Percentiles rank a stretch among this genome's conserved stretches.
Evolutionary conservation across 352 stramenopile genomes (phyloP).

Genomic region (Globisporangium echinulatum): DNA sequence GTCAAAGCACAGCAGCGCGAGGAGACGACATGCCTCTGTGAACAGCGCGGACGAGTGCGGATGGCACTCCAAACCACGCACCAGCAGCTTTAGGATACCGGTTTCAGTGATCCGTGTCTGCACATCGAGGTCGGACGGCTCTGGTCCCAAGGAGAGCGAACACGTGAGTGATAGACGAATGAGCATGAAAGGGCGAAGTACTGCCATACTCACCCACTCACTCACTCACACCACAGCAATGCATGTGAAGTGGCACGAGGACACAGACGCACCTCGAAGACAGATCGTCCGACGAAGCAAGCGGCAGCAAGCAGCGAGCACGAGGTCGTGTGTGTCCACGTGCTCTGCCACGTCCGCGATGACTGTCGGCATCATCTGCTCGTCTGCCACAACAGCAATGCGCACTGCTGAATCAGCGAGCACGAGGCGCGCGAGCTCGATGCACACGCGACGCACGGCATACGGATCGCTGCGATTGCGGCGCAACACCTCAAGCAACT

Average conservation of each 20-base stretch:
- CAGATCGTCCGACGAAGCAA: conserved; percentile 44
- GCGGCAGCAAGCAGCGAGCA: conserved; percentile 33
- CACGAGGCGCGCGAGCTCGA: conserved; percentile 44
- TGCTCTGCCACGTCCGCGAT: conserved; percentile 20
- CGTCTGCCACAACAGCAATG: conserved; percentile 27
- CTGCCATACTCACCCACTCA: too few relatives aligned
- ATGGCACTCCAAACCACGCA: conserved; percentile 23
- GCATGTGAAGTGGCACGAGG: neutral
- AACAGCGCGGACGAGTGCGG: conserved; percentile 20
- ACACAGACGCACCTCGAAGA: conserved; percentile 22
- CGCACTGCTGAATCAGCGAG: conserved; percentile 22
- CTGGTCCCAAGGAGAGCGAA: conserved; percentile 9
- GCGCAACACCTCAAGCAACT: conserved; percentile 27
- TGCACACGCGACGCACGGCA: conserved; percentile 40
- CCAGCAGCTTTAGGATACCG: conserved; percentile 28
- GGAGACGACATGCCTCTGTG: conserved; percentile 28
- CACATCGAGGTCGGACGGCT: conserved; percentile 43
- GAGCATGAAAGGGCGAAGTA: neutral
- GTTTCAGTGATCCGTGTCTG: conserved; percentile 46
- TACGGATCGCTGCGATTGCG: conserved; percentile 28
- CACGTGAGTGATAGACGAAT: neutral
- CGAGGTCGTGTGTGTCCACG: conserved; percentile 23
- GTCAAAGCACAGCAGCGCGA: conserved; percentile 49
- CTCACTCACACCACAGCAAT: neutral
- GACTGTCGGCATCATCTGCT: conserved; percentile 24